These are phyloP conservation scores for Colletotrichum viniferum DNA, from an alignment of 2,329 filamentous ascomycete species.

Conservation along the genomic window DNA sequence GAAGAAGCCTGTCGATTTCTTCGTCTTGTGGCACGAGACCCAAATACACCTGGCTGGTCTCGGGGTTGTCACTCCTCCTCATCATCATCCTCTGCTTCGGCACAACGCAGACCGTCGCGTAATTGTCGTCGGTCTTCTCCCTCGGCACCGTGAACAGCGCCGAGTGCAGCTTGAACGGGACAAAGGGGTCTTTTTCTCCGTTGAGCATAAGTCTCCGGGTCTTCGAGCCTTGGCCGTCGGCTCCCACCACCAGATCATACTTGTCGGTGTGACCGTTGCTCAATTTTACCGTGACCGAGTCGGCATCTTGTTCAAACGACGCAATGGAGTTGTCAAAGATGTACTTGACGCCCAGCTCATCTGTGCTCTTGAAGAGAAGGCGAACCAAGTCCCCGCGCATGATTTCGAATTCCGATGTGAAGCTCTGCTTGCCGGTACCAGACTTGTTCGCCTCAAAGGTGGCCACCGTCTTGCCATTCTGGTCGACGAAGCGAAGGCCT, in stretches of 20 bases:
- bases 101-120: conserved; percentile 3
- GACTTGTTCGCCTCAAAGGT: conserved; percentile 42
- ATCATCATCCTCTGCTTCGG: background rate
- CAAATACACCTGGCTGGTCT: conserved; percentile 17
- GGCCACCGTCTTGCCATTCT: conserved; percentile 39
- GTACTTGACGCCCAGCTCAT: conserved; percentile 28
- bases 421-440: conserved; percentile 44
- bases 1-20: background rate
- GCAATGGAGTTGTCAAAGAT: conserved; percentile 29
- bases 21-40: background rate
- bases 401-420: conserved; percentile 64
- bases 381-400: conserved; percentile 60
- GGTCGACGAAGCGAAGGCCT: conserved; percentile 52
- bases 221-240: conserved; percentile 58
- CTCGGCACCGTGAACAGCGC: conserved; percentile 38
- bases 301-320: conserved; percentile 33
- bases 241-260: conserved; percentile 59
- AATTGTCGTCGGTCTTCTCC: conserved; percentile 19
- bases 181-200: conserved; percentile 25
- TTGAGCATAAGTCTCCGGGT: conserved; percentile 47
- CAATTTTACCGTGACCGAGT: conserved; percentile 42
- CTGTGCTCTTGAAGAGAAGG: conserved; percentile 49
- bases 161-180: conserved; percentile 28
- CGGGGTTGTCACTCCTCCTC: conserved; percentile 12
- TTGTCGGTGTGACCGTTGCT: conserved; percentile 42